Evolutionary conservation across 108 stramenopile species (phyloP).

Genomic region (Nitzschia palea): DNA sequence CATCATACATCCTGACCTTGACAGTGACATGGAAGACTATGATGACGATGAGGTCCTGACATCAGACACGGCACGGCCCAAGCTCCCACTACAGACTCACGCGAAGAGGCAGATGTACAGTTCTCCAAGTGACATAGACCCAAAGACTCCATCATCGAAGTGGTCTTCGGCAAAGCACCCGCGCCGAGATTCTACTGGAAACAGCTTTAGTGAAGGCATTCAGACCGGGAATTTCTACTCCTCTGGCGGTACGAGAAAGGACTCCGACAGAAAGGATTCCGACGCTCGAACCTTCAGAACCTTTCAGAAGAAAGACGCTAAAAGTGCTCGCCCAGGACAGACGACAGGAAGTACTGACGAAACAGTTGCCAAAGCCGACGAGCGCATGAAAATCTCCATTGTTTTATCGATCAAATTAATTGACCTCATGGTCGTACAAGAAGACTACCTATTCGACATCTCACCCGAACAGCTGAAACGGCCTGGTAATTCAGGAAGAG

Average conservation of each 20-base stretch:
- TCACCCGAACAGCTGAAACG: constrained; percentile 9
- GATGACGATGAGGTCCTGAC: constrained; percentile 6
- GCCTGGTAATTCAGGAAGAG: not conserved
- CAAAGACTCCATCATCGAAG: not conserved
- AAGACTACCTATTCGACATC: constrained; percentile 28
- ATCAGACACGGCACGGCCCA: not conserved
- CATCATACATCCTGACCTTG: not conserved
- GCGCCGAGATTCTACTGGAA: not conserved
- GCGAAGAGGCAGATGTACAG: not conserved
- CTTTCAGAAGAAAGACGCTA: not conserved
- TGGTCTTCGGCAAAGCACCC: not conserved
- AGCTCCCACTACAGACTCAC: not conserved
- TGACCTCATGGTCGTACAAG: constrained; percentile 40
- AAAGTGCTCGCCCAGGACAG: constrained; percentile 3
- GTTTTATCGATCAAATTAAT: constrained; percentile 31
- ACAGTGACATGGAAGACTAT: not conserved
- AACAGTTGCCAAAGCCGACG: constrained; percentile 10
- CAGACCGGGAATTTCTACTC: constrained; percentile 26
- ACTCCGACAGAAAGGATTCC: constrained; percentile 12
- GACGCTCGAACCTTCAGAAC: constrained; percentile 22
- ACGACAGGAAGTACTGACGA: not conserved
- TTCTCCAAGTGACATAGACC: not conserved
- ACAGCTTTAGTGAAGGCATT: constrained; percentile 1
- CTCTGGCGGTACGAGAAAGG: constrained; percentile 11
- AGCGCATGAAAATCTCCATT: constrained; percentile 34